Base-by-base conservation (phyloP, 2,329 filamentous ascomycete genomes). In the Fusarium udum region DNA sequence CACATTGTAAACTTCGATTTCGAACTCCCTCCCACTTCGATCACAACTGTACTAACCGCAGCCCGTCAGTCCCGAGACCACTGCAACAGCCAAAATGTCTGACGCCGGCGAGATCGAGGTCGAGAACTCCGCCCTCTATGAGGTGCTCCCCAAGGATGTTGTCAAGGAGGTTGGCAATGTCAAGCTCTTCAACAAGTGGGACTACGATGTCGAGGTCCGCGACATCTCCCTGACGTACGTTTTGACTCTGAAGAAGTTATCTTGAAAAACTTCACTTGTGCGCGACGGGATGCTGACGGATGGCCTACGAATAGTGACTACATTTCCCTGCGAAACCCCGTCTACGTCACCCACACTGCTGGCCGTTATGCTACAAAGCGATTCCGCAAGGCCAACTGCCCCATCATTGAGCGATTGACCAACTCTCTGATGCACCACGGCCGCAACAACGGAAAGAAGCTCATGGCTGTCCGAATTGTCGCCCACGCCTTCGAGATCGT, bases 361-460 rank as follows among this genome's bases (percentile, higher is more conserved):
- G 96, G 96, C 85, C 94, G 95, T 85, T 99, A 97, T 92, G 96
- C 96, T 84, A 91, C 92, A 88, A 99, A 99, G 95, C 93, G 97
- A 85, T 99, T 99, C 94, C 94, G 96, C 90, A 99, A 99, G 93
- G 96, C 97, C 85, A 97, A 98, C 92, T 99, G 96, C 94, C 96
- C 96, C 83, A 98, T 99, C 92, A 98, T 99, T 85, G 96, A 99
- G 93, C 95, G 96, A 86, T 92, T 99, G 82, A 99, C 96, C 91
- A 99, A 99, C 93, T 98, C 96, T 71, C 92, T 99, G 86, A 99
- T 99, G 97, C 98, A 98, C 95, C 97, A 99, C 92, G 96, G 96
- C 88, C 96, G 96, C 89, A 99, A 99, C 94, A 99, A 98, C 93
- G 96, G 96, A 88, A 99, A 99, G 93, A 99, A 99, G 94, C 92